A percentile compares a stretch with the other conserved stretches of the same genome.
These are phyloP conservation scores for Fallopia convolvulus DNA, from an alignment of 148 eudicot species.

Conservation along the genomic window DNA sequence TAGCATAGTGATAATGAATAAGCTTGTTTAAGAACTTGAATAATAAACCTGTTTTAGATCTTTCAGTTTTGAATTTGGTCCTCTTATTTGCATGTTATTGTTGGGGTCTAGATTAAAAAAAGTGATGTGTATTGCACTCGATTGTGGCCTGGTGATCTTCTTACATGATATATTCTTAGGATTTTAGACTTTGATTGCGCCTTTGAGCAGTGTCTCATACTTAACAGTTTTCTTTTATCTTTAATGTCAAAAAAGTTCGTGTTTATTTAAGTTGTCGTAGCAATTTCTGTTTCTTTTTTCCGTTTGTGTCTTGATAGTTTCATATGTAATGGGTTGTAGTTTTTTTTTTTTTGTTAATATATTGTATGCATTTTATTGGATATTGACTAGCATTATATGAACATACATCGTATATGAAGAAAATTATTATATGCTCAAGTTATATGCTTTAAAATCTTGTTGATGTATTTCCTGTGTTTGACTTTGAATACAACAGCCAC, in stretches of 20 bases:
- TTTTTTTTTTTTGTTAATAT: background rate
- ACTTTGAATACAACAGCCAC: constrained; percentile 32
- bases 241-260: background rate
- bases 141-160: background rate
- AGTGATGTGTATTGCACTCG: no score
- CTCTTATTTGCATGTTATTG: background rate
- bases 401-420: background rate
- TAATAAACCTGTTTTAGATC: background rate
- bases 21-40: background rate
- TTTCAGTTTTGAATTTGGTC: background rate
- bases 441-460: background rate
- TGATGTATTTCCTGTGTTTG: background rate
- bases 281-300: background rate
- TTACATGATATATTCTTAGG: background rate
- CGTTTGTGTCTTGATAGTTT: background rate
- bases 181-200: background rate
- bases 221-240: background rate
- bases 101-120: background rate
- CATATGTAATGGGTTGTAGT: background rate
- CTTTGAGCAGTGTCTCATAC: background rate
- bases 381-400: background rate
- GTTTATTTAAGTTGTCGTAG: background rate
- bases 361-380: background rate
- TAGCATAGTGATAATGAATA: background rate
- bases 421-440: background rate